Conservation (phyloP, 2,329 filamentous ascomycete species). For the Colletotrichum lentis region DNA sequence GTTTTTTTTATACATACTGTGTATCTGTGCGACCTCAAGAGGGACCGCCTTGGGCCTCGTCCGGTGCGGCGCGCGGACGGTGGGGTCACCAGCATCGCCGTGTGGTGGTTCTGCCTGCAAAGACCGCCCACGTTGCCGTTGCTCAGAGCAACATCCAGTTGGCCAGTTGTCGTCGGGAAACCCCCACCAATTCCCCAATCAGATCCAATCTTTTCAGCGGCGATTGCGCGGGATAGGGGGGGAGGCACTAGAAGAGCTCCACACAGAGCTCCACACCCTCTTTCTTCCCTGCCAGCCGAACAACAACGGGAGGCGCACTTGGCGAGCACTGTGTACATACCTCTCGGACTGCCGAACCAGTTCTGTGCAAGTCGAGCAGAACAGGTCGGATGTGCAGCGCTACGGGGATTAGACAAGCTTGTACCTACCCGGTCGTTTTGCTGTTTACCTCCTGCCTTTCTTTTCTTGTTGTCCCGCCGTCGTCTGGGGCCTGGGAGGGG, state of each 20-base stretch:
- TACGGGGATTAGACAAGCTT: neutral
- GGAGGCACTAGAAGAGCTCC: neutral
- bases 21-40: no score
- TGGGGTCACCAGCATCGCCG: neutral
- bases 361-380: slow-evolving; percentile 1
- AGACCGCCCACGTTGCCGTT: slow-evolving; percentile 18
- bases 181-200: slow-evolving; percentile 35
- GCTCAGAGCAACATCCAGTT: slow-evolving; percentile 37
- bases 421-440: slow-evolving; percentile 18
- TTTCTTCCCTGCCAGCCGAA: neutral
- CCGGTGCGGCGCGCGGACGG: no score
- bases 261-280: slow-evolving; percentile 12
- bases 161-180: slow-evolving; percentile 28
- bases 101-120: slow-evolving; percentile 1
- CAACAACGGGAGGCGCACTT: slow-evolving; percentile 3
- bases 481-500: slow-evolving; percentile 21
- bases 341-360: slow-evolving; percentile 1
- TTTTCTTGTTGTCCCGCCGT: slow-evolving; percentile 37
- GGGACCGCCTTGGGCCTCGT: no score
- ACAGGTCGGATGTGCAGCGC: neutral
- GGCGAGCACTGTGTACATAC: neutral
- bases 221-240: slow-evolving; percentile 35
- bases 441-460: slow-evolving; percentile 32
- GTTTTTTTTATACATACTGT: no score
- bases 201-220: slow-evolving; percentile 33